Percentiles rank a stretch among this genome's conserved stretches.
Conservation (phyloP, 2,329 filamentous ascomycete genomes). For the Epichloe uncinata region DNA sequence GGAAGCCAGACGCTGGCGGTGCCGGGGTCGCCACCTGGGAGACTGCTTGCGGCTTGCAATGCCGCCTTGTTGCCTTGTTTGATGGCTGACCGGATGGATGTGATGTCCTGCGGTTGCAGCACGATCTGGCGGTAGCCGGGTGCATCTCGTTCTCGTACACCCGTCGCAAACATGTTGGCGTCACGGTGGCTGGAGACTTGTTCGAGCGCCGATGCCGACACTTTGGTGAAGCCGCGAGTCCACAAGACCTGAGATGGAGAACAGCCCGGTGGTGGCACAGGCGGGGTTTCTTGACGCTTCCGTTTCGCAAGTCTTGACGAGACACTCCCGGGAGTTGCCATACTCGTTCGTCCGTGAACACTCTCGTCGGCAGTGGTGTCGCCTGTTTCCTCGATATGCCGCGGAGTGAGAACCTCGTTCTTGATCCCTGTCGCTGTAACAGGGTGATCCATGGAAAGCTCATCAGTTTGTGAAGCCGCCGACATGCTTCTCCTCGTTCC, state of each 20-base stretch:
- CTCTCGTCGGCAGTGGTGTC: constrained; percentile 45
- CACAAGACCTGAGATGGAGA: constrained; percentile 58
- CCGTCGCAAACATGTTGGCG: constrained; percentile 67
- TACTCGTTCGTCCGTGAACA: constrained; percentile 24
- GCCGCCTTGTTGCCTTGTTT: constrained; percentile 57
- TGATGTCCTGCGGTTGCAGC: constrained; percentile 62
- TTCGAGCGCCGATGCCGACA: constrained; percentile 59
- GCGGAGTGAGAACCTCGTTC: constrained; percentile 44
- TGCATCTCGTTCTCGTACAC: constrained; percentile 60
- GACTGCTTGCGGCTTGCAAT: constrained; percentile 43
- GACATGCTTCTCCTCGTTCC: constrained; percentile 31
- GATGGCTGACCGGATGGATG: constrained; percentile 63
- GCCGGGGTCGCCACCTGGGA: constrained; percentile 45
- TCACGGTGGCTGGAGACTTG: constrained; percentile 65
- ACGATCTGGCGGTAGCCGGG: constrained; percentile 65
- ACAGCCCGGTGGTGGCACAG: constrained; percentile 35
- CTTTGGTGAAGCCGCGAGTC: constrained; percentile 62
- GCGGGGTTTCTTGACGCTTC: constrained; percentile 41
- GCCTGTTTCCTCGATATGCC: constrained; percentile 38
- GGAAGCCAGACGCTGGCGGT: constrained; percentile 49
- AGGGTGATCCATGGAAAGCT: constrained; percentile 31
- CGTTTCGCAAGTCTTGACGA: constrained; percentile 35
- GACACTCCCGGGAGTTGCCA: constrained; percentile 24
- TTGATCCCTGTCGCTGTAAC: constrained; percentile 35
- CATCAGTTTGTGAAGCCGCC: constrained; percentile 32